Evolutionary conservation across 2,329 filamentous ascomycete genomes (phyloP).

Genomic region (Phaeosphaeriaceae sp.): DNA sequence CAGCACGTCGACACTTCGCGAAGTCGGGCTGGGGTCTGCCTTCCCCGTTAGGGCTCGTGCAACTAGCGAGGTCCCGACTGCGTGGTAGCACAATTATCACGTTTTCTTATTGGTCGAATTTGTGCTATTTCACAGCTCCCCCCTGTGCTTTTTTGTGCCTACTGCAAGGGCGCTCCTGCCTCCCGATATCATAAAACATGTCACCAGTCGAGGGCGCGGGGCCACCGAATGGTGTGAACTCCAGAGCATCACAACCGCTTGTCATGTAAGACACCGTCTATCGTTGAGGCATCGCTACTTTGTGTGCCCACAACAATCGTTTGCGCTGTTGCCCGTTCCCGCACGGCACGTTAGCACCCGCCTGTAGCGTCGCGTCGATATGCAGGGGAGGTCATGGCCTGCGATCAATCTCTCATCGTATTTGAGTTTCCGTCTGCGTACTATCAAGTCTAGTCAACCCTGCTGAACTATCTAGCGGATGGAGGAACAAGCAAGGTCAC

Average conservation of each 20-base stretch:
- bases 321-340: neutral
- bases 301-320: neutral
- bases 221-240: neutral
- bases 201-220: neutral
- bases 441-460: neutral
- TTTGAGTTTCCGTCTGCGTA: neutral
- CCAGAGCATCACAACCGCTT: neutral
- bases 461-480: neutral
- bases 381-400: neutral
- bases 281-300: neutral
- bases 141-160: neutral
- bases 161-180: constrained; percentile 19
- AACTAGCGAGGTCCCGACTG: constrained; percentile 18
- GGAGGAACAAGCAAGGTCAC: neutral
- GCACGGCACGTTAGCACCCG: neutral
- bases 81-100: constrained; percentile 15
- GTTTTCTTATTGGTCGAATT: constrained; percentile 20
- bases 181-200: constrained; percentile 6
- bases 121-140: neutral
- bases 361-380: neutral
- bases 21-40: neutral
- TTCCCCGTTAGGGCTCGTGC: neutral
- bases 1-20: neutral
- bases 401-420: neutral
- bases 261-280: neutral